These are phyloP conservation scores for Fusarium nisikadoi DNA, from an alignment of 2,329 filamentous ascomycete species.

Conservation along the genomic window DNA sequence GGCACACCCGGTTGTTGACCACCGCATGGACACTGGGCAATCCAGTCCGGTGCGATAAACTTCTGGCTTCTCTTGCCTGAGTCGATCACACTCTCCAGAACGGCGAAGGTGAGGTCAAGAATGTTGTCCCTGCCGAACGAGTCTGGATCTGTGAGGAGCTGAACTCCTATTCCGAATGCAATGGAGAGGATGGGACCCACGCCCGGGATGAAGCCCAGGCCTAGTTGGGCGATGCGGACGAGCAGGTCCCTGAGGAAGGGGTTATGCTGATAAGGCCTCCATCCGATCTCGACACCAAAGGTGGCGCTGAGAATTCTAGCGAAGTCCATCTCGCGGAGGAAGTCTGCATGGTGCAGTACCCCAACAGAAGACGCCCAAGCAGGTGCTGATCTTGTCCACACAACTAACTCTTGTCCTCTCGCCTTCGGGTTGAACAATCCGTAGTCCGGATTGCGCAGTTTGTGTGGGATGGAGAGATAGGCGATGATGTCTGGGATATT, in stretches of 20 bases:
- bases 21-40: neutral
- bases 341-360: accelerated
- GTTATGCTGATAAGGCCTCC: conserved; percentile 5
- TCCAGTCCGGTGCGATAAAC: neutral
- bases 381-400: neutral
- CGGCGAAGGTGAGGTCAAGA: neutral
- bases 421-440: neutral
- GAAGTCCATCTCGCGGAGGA: conserved; percentile 18
- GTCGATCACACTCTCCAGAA: neutral
- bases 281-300: conserved; percentile 5
- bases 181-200: neutral
- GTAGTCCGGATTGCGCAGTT: neutral
- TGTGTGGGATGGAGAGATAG: conserved; percentile 5
- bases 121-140: neutral
- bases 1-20: accelerated
- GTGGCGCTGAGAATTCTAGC: conserved; percentile 7
- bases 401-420: neutral
- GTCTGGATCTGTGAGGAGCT: neutral
- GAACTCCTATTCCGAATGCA: conserved; percentile 7
- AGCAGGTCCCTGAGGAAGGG: neutral
- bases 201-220: neutral
- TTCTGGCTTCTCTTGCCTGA: neutral
- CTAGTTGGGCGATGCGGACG: neutral
- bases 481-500: neutral
- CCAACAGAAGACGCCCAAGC: neutral